Evolutionary conservation across 768 basidiomycete genomes (phyloP).

Genomic region (Rossbeevera mucosa): DNA sequence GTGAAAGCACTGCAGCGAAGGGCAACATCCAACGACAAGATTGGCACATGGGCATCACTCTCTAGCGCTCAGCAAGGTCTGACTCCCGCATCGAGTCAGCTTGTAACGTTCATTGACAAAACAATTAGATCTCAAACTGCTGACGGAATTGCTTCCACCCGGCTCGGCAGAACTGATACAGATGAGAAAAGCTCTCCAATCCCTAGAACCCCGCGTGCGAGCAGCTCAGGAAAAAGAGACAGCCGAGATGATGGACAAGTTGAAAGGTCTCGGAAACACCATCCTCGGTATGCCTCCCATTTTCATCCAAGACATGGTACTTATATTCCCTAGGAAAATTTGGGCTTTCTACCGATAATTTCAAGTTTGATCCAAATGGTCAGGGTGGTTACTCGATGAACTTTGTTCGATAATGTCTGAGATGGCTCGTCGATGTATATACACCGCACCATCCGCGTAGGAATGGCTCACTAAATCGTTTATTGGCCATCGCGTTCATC

Average conservation of each 20-base stretch:
- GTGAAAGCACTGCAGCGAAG: slow-evolving; percentile 85
- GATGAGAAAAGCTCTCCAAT: slow-evolving; percentile 44
- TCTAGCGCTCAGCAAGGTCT: slow-evolving; percentile 80
- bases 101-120: not conserved
- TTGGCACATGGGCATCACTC: slow-evolving; percentile 81
- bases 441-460: not conserved
- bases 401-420: slow-evolving; percentile 50
- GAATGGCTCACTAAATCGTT: not conserved
- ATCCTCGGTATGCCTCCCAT: slow-evolving; percentile 59
- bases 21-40: slow-evolving; percentile 76
- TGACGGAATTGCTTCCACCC: slow-evolving; percentile 61
- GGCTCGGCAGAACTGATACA: slow-evolving; percentile 47
- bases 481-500: slow-evolving; percentile 10
- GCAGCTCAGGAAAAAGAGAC: slow-evolving; percentile 82
- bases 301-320: not conserved
- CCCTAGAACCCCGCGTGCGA: slow-evolving; percentile 65
- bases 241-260: slow-evolving; percentile 84
- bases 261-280: slow-evolving; percentile 90
- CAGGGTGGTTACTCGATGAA: slow-evolving; percentile 96
- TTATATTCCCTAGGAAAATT: slow-evolving; percentile 62
- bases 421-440: not conserved
- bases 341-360: slow-evolving; percentile 93
- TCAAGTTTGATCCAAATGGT: slow-evolving; percentile 91
- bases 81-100: not conserved
- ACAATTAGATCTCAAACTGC: slow-evolving; percentile 65